Conservation (phyloP, 2,329 filamentous ascomycete species). For the Fusarium camptoceras region DNA sequence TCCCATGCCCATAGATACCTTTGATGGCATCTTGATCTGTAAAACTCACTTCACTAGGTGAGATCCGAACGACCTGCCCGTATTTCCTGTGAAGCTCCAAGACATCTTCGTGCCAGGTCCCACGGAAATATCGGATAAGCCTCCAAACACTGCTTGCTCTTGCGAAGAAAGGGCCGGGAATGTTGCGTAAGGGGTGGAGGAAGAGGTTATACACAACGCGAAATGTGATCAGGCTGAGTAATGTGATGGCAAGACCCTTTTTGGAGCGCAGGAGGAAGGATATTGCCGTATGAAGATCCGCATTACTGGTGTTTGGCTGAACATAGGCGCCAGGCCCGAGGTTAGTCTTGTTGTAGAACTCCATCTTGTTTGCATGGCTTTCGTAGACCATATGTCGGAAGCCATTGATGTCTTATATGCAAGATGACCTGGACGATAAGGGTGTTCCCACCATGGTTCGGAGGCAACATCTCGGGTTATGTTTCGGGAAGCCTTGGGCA, state of each 20-base stretch:
- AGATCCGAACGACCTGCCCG: slow-evolving; percentile 23
- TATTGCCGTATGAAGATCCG: not conserved
- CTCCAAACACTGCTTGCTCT: slow-evolving; percentile 10
- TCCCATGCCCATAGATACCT: slow-evolving; percentile 15
- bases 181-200: slow-evolving; percentile 3
- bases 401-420: not conserved
- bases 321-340: no score
- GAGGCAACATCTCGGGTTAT: not conserved
- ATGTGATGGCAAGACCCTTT: not conserved
- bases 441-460: not conserved
- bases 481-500: not conserved
- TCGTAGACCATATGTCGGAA: not conserved
- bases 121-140: slow-evolving; percentile 12
- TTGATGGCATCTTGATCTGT: not conserved
- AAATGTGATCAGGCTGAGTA: not conserved
- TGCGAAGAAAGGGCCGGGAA: slow-evolving; percentile 12
- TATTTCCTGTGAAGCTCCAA: slow-evolving; percentile 6
- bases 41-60: slow-evolving; percentile 23
- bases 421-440: no score
- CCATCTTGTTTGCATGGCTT: not conserved
- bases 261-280: not conserved
- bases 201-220: not conserved
- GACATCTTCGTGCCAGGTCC: slow-evolving; percentile 25
- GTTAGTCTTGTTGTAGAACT: not conserved
- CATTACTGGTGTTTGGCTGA: not conserved